A percentile compares a stretch with the other conserved stretches of the same genome.
These are phyloP conservation scores for Punica granatum DNA, from an alignment of 345 rosid species.

Conservation along the genomic window DNA sequence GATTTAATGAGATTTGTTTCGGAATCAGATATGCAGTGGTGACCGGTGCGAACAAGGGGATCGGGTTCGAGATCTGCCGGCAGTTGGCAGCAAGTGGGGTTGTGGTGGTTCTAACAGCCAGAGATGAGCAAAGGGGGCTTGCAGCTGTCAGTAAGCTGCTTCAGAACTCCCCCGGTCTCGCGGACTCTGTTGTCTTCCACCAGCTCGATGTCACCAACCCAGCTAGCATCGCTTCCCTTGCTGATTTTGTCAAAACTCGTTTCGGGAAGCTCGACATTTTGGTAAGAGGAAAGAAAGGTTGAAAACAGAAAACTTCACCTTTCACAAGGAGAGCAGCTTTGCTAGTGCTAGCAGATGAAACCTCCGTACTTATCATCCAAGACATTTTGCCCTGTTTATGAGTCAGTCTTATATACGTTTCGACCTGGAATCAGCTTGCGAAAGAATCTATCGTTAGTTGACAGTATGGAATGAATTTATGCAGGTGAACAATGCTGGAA, in stretches of 20 bases:
- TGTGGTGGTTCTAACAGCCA: not conserved
- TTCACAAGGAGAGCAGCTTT: too few species aligned
- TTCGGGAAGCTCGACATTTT: constrained; percentile 22
- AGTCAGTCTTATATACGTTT: too few species aligned
- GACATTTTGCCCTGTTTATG: too few species aligned
- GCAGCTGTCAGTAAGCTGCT: constrained; percentile 10
- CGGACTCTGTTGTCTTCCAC: constrained; percentile 9
- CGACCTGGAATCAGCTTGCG: too few species aligned
- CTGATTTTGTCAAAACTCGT: constrained; percentile 10
- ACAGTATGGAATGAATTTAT: not conserved
- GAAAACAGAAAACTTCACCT: too few species aligned
- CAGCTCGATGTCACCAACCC: constrained; percentile 16
- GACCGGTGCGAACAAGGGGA: not conserved
- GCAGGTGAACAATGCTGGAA: constrained; percentile 26
- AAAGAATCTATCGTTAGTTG: too few species aligned
- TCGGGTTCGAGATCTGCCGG: constrained; percentile 1
- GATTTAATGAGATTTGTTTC: too few species aligned
- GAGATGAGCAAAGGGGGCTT: not conserved
- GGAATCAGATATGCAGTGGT: not conserved
- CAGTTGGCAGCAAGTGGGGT: not conserved
- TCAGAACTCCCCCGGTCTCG: constrained; percentile 9
- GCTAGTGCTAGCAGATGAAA: too few species aligned
- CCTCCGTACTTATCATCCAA: too few species aligned
- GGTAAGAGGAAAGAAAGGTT: too few species aligned
- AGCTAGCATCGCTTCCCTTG: constrained; percentile 17